Evolutionary conservation across 116 monocot species (phyloP).

Genomic region (Zostera marina): DNA sequence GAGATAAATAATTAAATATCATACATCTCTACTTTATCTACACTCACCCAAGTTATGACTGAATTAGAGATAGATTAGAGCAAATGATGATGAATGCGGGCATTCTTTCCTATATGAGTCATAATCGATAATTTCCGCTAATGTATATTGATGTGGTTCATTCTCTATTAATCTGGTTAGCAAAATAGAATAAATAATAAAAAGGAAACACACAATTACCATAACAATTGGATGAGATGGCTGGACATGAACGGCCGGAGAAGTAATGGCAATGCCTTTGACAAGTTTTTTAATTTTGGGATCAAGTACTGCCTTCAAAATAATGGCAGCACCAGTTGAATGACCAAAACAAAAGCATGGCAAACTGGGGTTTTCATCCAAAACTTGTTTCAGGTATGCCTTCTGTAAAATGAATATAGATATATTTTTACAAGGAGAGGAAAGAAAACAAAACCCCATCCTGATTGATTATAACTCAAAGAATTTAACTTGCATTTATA

Average conservation of each 20-base stretch:
- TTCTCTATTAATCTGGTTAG: too few relatives aligned
- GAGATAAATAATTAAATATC: too few relatives aligned
- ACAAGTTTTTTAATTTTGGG: slow-evolving; percentile 38
- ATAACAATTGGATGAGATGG: slow-evolving; percentile 62
- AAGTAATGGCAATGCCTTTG: slow-evolving; percentile 56
- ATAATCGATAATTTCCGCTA: too few relatives aligned
- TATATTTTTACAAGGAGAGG: background rate
- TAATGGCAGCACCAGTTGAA: slow-evolving; percentile 83
- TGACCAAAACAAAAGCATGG: slow-evolving; percentile 95
- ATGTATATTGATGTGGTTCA: too few relatives aligned
- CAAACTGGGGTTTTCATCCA: slow-evolving; percentile 44
- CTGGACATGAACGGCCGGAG: slow-evolving; percentile 69
- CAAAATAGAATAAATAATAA: too few relatives aligned
- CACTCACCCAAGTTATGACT: too few relatives aligned
- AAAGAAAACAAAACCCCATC: background rate
- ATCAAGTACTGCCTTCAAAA: slow-evolving; percentile 66
- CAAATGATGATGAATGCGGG: too few relatives aligned
- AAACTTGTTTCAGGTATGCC: slow-evolving; percentile 46
- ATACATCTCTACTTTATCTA: too few relatives aligned
- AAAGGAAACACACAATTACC: slow-evolving; percentile 22
- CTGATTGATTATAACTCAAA: background rate
- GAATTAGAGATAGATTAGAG: too few relatives aligned
- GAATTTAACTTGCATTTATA: slow-evolving; percentile 6
- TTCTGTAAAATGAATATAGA: slow-evolving; percentile 26
- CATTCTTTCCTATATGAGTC: too few relatives aligned